Evolutionary conservation across 2,329 filamentous ascomycete genomes (phyloP).

Genomic region (Aureobasidium mangrovei): DNA sequence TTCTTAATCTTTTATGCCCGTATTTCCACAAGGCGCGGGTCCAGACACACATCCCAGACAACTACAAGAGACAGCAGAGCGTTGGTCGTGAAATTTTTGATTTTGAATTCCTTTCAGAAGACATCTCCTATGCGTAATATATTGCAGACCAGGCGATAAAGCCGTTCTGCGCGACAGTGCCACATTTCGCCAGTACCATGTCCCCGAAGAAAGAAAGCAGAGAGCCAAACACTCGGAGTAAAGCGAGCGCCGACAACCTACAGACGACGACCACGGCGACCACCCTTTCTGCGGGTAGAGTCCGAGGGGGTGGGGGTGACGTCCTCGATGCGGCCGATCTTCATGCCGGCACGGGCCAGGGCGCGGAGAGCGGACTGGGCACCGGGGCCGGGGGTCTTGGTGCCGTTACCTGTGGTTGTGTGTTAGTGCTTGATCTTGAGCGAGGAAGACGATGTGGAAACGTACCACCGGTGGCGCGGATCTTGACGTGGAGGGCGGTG

Average conservation of each 20-base stretch:
- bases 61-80: background rate
- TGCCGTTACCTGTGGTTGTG: slow-evolving; percentile 68
- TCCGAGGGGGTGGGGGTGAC: slow-evolving; percentile 98
- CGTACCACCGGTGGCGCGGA: slow-evolving; percentile 94
- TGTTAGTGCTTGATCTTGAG: background rate
- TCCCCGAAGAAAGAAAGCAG: slow-evolving; percentile 4
- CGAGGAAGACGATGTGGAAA: slow-evolving; percentile 18
- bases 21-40: background rate
- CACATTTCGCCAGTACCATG: slow-evolving; percentile 25
- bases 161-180: slow-evolving; percentile 33
- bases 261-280: slow-evolving; percentile 99
- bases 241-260: slow-evolving; percentile 34
- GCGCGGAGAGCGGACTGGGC: slow-evolving; percentile 98
- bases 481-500: slow-evolving; percentile 99
- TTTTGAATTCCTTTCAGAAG: slow-evolving; percentile 6
- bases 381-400: slow-evolving; percentile 99
- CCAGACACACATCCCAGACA: background rate
- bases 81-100: slow-evolving; percentile 11
- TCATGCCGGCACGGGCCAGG: slow-evolving; percentile 98
- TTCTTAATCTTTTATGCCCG: too few species aligned
- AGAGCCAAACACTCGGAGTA: slow-evolving; percentile 1
- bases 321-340: slow-evolving; percentile 99
- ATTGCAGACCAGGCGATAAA: slow-evolving; percentile 29
- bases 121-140: slow-evolving; percentile 13
- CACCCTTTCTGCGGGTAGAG: slow-evolving; percentile 99